Evolutionary conservation across 352 stramenopile genomes (phyloP), one percentile per base, ranked within the genome.

Genomic region (Pythium aristosporum): DNA sequence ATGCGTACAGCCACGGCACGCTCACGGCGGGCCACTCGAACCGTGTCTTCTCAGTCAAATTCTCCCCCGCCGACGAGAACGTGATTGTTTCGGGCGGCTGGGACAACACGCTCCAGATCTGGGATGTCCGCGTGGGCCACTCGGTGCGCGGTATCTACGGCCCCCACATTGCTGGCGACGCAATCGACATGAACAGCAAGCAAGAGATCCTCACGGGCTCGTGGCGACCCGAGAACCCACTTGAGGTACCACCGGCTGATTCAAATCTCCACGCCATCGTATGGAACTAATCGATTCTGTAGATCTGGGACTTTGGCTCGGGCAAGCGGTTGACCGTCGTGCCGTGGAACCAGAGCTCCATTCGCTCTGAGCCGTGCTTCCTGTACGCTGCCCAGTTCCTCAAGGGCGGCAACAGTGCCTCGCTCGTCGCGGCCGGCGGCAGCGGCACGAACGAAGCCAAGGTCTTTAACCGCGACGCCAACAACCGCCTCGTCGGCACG

Each of bases 31-130:
- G 91, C 0, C 91, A 98, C 75, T 97, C 89, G 36, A 97, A 98
- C 63, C 86, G 91, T 57, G 87, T 98, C 2, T 98, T 98, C 62
- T 94, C 89, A 13, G 63, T 96, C 70, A 97, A 97, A 73, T 97
- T 96, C 44, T 70, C 77, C 61, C 88, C 85, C 10, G 62, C 88
- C 47, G 84, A 93, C 42, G 81, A 94, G 59, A 89, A 94, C 76
- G 75, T 77, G 49, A 72, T 96, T 39, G 63, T 98, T 13, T 94
- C 87, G 8, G 91, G 91, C 11, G 90, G 91, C 21, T 98, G 91
- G 91, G 91, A 98, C 69, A 97, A 97, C 80, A 97, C 89, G 41
- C 67, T 98, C 2, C 91, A 97, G 77, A 96, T 98, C 67, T 98
- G 91, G 91, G 91, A 98, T 58, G 62, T 92, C 25, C 81, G 91